A percentile compares a stretch with the other conserved stretches of the same genome.
Conservation (phyloP, 139 green algal genomes). For the Eudorina sp. region DNA sequence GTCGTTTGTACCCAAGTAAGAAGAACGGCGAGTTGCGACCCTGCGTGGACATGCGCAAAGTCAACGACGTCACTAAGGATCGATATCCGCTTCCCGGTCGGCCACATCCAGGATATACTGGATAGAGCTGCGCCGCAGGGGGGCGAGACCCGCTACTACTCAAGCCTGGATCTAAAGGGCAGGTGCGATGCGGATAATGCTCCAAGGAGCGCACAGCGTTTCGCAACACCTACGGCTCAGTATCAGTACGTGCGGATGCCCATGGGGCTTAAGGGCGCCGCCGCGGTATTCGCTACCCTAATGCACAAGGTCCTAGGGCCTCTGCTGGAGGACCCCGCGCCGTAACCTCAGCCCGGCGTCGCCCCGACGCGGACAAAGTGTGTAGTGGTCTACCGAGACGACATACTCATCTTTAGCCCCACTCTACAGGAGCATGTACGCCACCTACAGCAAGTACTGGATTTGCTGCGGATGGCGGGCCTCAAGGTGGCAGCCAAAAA, state of each 20-base stretch:
- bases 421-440: background rate
- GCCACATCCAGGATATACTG: background rate
- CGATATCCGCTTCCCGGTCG: background rate
- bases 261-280: no score
- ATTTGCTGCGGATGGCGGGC: no score
- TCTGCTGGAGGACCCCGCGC: background rate
- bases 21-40: background rate
- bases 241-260: background rate
- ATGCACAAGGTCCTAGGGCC: background rate
- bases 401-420: no score
- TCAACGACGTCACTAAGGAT: background rate
- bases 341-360: background rate
- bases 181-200: background rate
- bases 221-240: background rate
- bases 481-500: slow-evolving; percentile 2
- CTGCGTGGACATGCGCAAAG: background rate
- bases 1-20: background rate
- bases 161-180: background rate
- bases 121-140: background rate
- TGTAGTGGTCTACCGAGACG: no score
- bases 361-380: no score
- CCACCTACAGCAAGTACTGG: background rate
- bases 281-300: background rate
- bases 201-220: background rate
- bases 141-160: background rate